A percentile compares a stretch with the other conserved stretches of the same genome.
Conservation (phyloP, 345 rosid genomes). For the Jatropha curcas region DNA sequence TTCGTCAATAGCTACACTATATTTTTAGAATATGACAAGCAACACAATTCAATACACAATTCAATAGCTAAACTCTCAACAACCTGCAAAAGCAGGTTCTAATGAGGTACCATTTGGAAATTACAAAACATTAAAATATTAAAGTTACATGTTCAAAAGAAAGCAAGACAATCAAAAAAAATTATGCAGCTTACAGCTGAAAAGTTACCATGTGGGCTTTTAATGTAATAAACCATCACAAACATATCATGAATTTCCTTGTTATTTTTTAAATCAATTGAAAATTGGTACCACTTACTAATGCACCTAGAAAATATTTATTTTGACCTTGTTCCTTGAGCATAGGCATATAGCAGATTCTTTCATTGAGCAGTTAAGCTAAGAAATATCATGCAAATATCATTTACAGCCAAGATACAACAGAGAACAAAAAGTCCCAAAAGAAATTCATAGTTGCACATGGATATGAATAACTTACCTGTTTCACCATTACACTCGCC, state of each 20-base stretch:
- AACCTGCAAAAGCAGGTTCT: neutral
- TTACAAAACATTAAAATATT: neutral
- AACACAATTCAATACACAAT: neutral
- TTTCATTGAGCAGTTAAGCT: neutral
- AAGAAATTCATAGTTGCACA: neutral
- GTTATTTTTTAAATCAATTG: neutral
- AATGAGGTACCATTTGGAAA: neutral
- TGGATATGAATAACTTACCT: slow-evolving; percentile 39
- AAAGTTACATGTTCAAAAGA: neutral
- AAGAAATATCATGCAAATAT: neutral
- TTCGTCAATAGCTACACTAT: neutral
- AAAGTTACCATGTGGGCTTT: neutral
- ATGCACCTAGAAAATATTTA: neutral
- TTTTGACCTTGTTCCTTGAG: neutral
- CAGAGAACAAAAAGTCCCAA: neutral
- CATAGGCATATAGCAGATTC: neutral
- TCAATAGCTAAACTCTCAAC: neutral
- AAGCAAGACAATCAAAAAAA: neutral
- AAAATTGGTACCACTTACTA: neutral
- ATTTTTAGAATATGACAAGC: neutral
- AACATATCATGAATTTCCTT: neutral
- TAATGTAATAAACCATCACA: neutral
- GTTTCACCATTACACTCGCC: slow-evolving; percentile 56
- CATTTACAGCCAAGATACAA: neutral
- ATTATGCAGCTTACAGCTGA: neutral